A percentile compares a stretch with the other conserved stretches of the same genome.
Evolutionary conservation across 805 yeast species (phyloP).

Genomic region (Zygosaccharomyces bailii): DNA sequence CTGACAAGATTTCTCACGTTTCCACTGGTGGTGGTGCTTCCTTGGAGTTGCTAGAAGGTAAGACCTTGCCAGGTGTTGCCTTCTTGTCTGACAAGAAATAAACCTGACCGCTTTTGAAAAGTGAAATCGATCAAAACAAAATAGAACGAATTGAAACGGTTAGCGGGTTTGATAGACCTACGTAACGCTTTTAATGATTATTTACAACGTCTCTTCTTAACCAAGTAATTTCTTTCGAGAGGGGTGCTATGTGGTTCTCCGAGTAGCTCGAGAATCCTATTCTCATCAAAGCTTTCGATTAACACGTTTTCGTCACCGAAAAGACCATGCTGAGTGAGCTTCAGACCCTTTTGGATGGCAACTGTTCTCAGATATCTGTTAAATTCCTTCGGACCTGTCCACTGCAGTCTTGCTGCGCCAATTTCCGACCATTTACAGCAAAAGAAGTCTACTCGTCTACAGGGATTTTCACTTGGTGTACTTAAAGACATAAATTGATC

Average conservation of each 20-base stretch:
- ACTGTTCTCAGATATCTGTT: conserved; percentile 30
- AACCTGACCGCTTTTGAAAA: conserved; percentile 5
- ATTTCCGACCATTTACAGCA: conserved; percentile 32
- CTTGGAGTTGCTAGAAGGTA: conserved; percentile 97
- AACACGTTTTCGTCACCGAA: conserved; percentile 20
- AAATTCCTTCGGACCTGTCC: conserved; percentile 34
- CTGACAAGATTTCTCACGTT: conserved; percentile 94
- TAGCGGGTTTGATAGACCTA: conserved; percentile 7
- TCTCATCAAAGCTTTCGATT: conserved; percentile 30
- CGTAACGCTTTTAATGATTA: conserved; percentile 8
- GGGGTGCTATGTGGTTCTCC: conserved; percentile 23
- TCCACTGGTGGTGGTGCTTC: conserved; percentile 99
- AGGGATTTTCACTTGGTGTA: conserved; percentile 14
- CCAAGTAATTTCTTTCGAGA: conserved; percentile 15
- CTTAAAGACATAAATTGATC: conserved; percentile 28
- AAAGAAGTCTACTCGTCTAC: conserved; percentile 35
- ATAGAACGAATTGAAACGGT: conserved; percentile 1
- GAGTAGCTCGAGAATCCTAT: conserved; percentile 25
- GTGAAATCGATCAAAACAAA: conserved; percentile 1
- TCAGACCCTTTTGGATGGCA: conserved; percentile 29
- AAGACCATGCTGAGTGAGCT: conserved; percentile 34
- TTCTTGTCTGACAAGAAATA: conserved; percentile 74
- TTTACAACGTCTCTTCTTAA: conserved; percentile 12
- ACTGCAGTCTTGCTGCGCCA: conserved; percentile 35
- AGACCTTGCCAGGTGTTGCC: conserved; percentile 95